Base-by-base conservation (phyloP, 2,329 filamentous ascomycete genomes). In the Ophiostoma himal-ulmi region DNA sequence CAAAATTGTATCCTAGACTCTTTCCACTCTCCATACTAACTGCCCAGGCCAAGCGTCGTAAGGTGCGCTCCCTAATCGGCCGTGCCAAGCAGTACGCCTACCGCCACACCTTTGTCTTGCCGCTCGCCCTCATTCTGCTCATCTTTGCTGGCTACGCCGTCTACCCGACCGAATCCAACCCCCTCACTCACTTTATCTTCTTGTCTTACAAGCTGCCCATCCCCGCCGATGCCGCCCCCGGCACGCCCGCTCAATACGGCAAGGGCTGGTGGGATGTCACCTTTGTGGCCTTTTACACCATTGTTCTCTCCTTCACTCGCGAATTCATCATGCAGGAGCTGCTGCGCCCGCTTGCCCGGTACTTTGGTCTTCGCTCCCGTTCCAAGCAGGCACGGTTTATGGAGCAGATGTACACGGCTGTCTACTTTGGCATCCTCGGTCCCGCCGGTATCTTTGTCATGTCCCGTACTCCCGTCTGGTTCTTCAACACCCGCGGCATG, bases 241-340 rank as follows among this genome's bases (percentile, higher is more conserved):
- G 79, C 69, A 81, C 82, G 76, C 80, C 85, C 75, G 72, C 83
- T 22, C 91, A 94, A 77, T 98, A 97, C 81, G 93, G 90, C 79
- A 97, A 97, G 80, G 94, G 94, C n/a, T 84, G 80, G 57, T 91
- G 89, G 83, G 94, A 98, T 78, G 83, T 97, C 69, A 91, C 91
- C 62, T 94, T 98, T 76, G 92, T 97, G 70, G 82, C 83, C 71
- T 97, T 97, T 82, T 97, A 97, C 81, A 94, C 88, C 57, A 82
- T 97, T 71, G 90, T 97, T 30, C 85, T 98, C 72, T 93, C 91
- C 72, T 97, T 98, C 79, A 96, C 93, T 13, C 92, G 94, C 77
- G 94, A 98, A 79, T 97, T 97, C 80, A 85, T 96, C 81, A 97
- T 97, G 94, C 94, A 97, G 81, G 89, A 93, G 76, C 76, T 96